Evolutionary conservation across 495 filamentous ascomycete species (phyloP).

Genomic region (Melanomma pulvis-pyrius): DNA sequence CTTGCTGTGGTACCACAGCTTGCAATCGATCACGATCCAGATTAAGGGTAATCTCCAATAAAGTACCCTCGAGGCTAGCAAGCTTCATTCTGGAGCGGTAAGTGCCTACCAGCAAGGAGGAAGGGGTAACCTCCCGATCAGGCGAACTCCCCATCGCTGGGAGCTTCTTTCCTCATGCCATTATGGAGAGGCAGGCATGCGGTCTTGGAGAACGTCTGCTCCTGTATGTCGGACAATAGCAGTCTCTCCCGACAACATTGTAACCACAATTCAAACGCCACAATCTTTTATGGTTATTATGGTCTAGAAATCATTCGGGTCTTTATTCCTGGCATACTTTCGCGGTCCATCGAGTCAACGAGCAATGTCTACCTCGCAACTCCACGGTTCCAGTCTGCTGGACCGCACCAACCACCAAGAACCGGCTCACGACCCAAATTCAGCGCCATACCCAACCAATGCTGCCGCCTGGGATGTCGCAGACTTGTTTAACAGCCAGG

Average conservation of each 20-base stretch:
- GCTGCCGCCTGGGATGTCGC: neutral
- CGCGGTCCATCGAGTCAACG: neutral
- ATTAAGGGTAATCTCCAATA: neutral
- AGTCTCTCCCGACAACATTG: neutral
- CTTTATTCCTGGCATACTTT: conserved; percentile 7
- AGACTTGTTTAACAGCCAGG: neutral
- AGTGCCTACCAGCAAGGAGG: neutral
- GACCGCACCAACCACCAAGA: conserved; percentile 9
- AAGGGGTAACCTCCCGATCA: neutral
- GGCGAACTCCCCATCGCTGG: neutral
- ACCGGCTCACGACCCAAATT: neutral
- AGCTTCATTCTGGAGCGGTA: neutral
- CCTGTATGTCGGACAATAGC: neutral
- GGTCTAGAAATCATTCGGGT: neutral
- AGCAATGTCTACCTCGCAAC: conserved; percentile 1
- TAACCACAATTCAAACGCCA: neutral
- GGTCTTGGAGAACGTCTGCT: neutral
- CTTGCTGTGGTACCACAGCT: neutral
- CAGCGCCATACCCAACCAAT: conserved; percentile 4
- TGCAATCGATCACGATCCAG: neutral
- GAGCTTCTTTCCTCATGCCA: neutral
- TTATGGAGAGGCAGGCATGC: neutral
- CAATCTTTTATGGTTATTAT: neutral
- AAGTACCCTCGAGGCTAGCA: neutral
- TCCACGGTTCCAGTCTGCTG: neutral